Evolutionary conservation across 1,139 yeast genomes (phyloP), one percentile per base, ranked within the genome.

Genomic region (Debaryomycetaceae sp.): DNA sequence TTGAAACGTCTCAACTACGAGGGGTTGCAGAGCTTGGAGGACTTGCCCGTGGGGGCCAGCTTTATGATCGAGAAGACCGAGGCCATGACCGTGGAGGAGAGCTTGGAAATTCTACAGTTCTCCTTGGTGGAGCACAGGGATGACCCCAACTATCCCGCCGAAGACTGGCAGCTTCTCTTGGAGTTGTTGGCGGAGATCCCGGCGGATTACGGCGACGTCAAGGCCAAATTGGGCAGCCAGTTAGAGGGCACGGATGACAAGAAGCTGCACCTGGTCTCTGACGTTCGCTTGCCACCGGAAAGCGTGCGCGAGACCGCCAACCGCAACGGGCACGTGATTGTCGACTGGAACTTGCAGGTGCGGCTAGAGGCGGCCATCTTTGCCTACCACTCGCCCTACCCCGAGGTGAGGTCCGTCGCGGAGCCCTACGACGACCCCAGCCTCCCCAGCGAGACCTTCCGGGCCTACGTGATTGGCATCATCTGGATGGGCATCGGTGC

Each of bases 391-490:
- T 77, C 83, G 1, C 81, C 83, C 1, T 79, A 79, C 46, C 75
- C 80, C 3, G 83, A 78, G 48, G 83, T 79, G 2, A 62, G 85
- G 39, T 62, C 84, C 3, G 71, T 75, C 16, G 61, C 76, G 14
- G 70, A 67, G 28, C 75, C 79, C 9, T 53, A 49, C 28, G 83
- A 77, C 45, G 79, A 76, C 44, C 68, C 70, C 3, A 46, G 46
- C 4, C 53, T 64, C 22, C 71, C 75, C 4, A 61, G 65, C 38
- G 84, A 78, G 49, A 76, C 83, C 2, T 42, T 72, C 28, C 64
- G 83, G 48, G 73, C 75, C 5, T 79, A 78, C 28, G 24, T 53
- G 11, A 46, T 78, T 22, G 83, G 78, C 4, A 43, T 71, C 14
- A 40, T 77, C 26, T 78, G 83, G 82, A 56, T 68, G 10, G 28